A percentile compares a stretch with the other conserved stretches of the same genome.
Evolutionary conservation across 768 basidiomycete genomes (phyloP).

Genomic region (Amanita subjunquillea): DNA sequence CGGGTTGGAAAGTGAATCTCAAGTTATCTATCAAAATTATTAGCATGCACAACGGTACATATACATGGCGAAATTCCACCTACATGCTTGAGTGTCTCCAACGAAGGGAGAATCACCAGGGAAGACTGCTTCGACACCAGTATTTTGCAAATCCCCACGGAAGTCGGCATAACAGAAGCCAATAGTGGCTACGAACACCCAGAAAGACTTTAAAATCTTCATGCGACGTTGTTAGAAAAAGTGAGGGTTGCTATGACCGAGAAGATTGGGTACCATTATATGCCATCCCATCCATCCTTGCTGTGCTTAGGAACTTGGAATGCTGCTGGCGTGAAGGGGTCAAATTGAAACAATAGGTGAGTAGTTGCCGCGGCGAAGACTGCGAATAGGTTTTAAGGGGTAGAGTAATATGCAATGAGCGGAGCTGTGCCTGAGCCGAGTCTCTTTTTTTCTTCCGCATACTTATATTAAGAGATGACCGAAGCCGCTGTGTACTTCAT

Average conservation of each 20-base stretch:
- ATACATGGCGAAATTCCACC: neutral
- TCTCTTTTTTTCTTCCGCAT: no score
- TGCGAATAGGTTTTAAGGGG: no score
- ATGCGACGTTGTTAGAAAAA: neutral
- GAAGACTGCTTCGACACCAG: neutral
- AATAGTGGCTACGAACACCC: neutral
- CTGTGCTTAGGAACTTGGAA: neutral
- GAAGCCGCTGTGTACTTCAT: no score
- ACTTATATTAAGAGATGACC: no score
- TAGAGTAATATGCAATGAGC: no score
- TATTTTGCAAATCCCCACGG: neutral
- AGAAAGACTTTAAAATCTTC: neutral
- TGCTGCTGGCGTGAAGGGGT: no score
- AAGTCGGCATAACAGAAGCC: neutral
- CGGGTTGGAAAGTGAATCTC: conserved; percentile 19
- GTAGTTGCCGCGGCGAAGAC: no score
- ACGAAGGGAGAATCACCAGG: neutral
- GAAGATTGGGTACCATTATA: neutral
- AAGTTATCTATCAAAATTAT: conserved; percentile 15
- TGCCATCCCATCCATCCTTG: neutral
- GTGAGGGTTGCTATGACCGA: neutral
- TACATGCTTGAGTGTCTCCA: neutral
- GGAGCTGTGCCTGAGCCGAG: no score
- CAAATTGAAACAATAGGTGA: no score
- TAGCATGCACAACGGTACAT: neutral